These are phyloP conservation scores for Penicillium lagena DNA, from an alignment of 495 filamentous ascomycete species.

Conservation along the genomic window DNA sequence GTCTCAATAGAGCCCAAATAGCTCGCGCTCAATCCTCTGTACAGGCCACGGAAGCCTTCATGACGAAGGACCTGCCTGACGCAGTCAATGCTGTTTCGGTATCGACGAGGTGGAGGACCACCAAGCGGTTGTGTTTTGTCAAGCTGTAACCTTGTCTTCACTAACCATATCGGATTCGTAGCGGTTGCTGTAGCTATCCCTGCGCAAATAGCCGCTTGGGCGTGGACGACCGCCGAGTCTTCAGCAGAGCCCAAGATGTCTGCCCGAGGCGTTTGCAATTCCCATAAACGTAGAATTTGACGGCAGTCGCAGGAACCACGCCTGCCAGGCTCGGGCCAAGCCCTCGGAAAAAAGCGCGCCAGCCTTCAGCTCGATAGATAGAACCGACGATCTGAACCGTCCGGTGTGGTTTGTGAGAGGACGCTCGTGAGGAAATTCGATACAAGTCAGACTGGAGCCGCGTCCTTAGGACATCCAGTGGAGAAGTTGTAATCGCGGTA, in stretches of 20 bases:
- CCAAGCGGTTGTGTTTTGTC: constrained; percentile 60
- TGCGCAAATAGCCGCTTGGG: constrained; percentile 63
- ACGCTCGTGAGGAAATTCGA: constrained; percentile 44
- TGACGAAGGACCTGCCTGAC: constrained; percentile 65
- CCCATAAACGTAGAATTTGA: constrained; percentile 86
- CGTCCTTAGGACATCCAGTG: constrained; percentile 85
- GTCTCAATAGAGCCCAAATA: constrained; percentile 83
- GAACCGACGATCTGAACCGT: constrained; percentile 74
- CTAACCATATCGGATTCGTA: constrained; percentile 89
- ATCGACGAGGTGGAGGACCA: constrained; percentile 49
- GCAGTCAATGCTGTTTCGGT: constrained; percentile 80
- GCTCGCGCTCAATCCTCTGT: constrained; percentile 79
- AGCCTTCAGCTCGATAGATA: constrained; percentile 72
- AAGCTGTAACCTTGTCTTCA: constrained; percentile 85
- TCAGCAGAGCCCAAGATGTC: constrained; percentile 57
- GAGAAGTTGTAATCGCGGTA: constrained; percentile 72
- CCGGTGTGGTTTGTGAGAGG: constrained; percentile 56
- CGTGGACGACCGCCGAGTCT: constrained; percentile 66
- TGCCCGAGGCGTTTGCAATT: constrained; percentile 77
- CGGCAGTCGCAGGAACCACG: constrained; percentile 77
- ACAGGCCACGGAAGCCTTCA: constrained; percentile 72
- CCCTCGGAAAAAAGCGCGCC: constrained; percentile 81
- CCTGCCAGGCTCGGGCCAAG: constrained; percentile 82
- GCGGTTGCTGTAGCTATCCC: constrained; percentile 77
- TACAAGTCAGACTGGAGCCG: constrained; percentile 88